Evolutionary conservation across 2,329 filamentous ascomycete genomes (phyloP).

Genomic region (Paecilomyces niveus): DNA sequence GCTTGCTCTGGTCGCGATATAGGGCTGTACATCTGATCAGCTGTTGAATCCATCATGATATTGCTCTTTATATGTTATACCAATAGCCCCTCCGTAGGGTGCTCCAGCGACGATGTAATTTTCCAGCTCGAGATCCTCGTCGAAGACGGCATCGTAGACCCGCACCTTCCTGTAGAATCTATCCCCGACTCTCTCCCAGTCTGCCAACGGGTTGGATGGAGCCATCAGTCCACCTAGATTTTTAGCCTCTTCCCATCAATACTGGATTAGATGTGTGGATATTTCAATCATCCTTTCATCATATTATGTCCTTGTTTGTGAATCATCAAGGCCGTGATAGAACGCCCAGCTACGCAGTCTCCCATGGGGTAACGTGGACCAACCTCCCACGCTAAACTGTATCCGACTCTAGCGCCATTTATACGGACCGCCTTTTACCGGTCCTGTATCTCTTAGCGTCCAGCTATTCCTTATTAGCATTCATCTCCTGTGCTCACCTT

Average conservation of each 20-base stretch:
- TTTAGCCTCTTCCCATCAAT: neutral
- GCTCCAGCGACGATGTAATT: constrained; percentile 89
- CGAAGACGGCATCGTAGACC: constrained; percentile 88
- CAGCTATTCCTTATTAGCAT: neutral
- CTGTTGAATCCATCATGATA: neutral
- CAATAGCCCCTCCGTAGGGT: constrained; percentile 87
- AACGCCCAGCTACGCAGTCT: neutral
- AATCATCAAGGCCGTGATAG: neutral
- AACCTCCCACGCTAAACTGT: neutral
- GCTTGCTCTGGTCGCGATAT: constrained; percentile 79
- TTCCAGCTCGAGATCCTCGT: constrained; percentile 87
- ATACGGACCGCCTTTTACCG: neutral
- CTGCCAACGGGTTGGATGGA: constrained; percentile 62
- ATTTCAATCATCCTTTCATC: neutral
- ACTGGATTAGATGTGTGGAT: neutral
- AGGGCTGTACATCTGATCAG: constrained; percentile 53
- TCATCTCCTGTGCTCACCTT: constrained; percentile 1
- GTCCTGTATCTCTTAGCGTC: neutral
- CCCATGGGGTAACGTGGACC: neutral
- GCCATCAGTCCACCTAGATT: constrained; percentile 28
- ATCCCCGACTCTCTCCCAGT: constrained; percentile 91
- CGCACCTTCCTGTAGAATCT: constrained; percentile 93
- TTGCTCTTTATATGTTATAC: constrained; percentile 44
- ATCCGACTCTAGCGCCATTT: neutral
- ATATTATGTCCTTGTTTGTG: neutral